These are phyloP conservation scores for Trypethelium eluteriae DNA, from an alignment of 495 filamentous ascomycete species.

Conservation along the genomic window DNA sequence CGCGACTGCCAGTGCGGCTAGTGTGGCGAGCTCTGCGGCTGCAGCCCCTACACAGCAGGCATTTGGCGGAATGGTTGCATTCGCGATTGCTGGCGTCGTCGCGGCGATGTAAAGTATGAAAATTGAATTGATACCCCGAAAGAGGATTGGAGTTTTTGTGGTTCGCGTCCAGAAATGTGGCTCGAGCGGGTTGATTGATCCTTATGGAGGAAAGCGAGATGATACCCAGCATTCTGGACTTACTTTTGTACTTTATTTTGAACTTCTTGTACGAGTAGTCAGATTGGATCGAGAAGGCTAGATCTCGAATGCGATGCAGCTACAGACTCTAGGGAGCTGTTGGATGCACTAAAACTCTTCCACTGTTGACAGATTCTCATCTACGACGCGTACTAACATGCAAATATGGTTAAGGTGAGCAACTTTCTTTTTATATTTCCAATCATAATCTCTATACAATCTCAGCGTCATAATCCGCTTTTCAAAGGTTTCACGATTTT, in stretches of 20 bases:
- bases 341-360: too few relatives aligned
- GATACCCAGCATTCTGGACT: neutral
- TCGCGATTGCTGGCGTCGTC: neutral
- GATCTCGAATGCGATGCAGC: neutral
- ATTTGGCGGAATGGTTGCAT: slow-evolving; percentile 2
- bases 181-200: neutral
- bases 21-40: slow-evolving; percentile 4
- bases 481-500: neutral
- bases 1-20: neutral
- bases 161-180: too few relatives aligned
- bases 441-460: neutral
- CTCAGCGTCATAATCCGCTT: neutral
- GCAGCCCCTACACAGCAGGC: slow-evolving; percentile 8
- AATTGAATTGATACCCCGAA: neutral
- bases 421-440: neutral
- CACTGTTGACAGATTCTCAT: too few relatives aligned
- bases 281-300: neutral
- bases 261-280: neutral
- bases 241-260: neutral
- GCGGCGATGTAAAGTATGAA: neutral
- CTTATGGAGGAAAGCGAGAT: slow-evolving; percentile 1
- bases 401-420: neutral
- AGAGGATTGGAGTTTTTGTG: neutral
- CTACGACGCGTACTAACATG: neutral
- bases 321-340: neutral